Base-by-base conservation (phyloP, 768 basidiomycete species). In the Lepiota subincarnata region DNA sequence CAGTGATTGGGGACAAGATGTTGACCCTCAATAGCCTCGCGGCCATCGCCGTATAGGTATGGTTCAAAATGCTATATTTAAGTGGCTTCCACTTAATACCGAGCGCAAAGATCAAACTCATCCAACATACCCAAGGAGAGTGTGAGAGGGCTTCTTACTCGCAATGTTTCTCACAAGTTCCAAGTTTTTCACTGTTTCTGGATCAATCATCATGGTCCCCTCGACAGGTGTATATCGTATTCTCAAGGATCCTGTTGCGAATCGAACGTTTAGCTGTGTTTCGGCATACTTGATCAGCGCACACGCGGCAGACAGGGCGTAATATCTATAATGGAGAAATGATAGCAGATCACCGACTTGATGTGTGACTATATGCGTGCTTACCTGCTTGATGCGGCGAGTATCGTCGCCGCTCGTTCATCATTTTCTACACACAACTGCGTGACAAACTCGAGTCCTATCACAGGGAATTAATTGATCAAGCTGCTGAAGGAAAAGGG, bases 161-260 rank as follows among this genome's bases (percentile, higher is more conserved):
- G 82, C 65, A 62, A 83, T 77, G 64, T 95, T 98, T 7, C 75
- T 81, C 13, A 96, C 87, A 1, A 99, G 75, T 64, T 99, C 97
- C 5, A 99, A 78, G 65, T 96, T 94, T 38, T 81, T 80, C 2
- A 84, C 90, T 0, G 89, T 93, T 56, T 94, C 94, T 0, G 84
- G 78, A 63, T 98, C 97, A 58, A 99, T 88, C 79, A 97, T 80
- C 88, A 98, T 90, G 0, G 92, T 95, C 0, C 95, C 95, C 64
- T 95, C 90, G 0, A 89, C 84, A 1, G 89, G 82, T 1, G 81
- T 73, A 62, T 88, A 94, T 18, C 82, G 77, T 50, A 93, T 90
- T 31, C 84, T 78, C 19, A 93, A 72, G 7, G 91, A 91, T 3
- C 71, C 74, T 0, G 78, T 67, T 1, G 89, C 77, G 64, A 89